These are phyloP conservation scores for Colletotrichum destructivum DNA, from an alignment of 2,329 filamentous ascomycete species.

Conservation along the genomic window DNA sequence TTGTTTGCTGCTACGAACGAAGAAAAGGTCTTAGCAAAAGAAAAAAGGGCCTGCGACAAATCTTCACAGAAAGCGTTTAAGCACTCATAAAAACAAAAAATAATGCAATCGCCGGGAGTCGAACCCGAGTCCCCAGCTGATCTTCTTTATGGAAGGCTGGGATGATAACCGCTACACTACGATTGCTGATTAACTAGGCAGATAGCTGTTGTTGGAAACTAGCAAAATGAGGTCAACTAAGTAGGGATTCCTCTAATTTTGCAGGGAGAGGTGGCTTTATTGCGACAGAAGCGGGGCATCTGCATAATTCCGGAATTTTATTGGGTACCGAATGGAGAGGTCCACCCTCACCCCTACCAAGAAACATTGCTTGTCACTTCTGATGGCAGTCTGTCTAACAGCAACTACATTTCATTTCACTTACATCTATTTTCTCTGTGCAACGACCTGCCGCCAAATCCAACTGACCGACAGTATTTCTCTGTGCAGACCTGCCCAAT, in stretches of 20 bases:
- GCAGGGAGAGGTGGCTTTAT: background rate
- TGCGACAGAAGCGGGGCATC: background rate
- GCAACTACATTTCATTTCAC: too few relatives aligned
- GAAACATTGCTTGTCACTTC: background rate
- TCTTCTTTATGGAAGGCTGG: slow-evolving; percentile 10
- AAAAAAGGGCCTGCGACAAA: too few relatives aligned
- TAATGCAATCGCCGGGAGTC: slow-evolving; percentile 17
- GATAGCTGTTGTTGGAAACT: accelerated
- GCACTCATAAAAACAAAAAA: background rate
- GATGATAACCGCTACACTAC: slow-evolving; percentile 34
- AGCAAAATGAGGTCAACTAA: accelerated
- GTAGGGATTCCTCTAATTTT: background rate
- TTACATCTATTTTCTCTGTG: background rate
- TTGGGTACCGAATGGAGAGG: background rate
- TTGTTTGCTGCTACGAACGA: too few relatives aligned
- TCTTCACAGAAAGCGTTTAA: background rate
- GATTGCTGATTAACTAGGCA: background rate
- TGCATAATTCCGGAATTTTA: background rate
- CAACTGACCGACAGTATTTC: background rate
- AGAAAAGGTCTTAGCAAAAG: too few relatives aligned
- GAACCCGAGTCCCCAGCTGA: slow-evolving; percentile 31
- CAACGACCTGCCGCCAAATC: background rate
- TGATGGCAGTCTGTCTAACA: background rate
- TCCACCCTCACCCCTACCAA: background rate
- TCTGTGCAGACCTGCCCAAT: too few relatives aligned